Evolutionary conservation across 495 filamentous ascomycete genomes (phyloP), one percentile per base, ranked within the genome.

Genomic region (Astrocystis sublimbata): DNA sequence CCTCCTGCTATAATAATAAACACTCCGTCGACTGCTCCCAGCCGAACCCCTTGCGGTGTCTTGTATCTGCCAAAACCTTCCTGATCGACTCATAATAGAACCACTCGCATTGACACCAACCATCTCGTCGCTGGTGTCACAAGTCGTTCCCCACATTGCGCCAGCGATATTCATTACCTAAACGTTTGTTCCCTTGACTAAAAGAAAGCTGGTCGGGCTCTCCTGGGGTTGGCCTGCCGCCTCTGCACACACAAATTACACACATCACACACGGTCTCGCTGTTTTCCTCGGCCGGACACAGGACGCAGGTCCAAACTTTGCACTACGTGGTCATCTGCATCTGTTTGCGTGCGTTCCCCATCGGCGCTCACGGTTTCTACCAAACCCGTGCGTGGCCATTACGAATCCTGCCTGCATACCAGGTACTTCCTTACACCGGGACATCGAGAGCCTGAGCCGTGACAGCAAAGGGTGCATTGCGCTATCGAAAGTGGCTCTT

Each of bases 151-250:
- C 78, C 78, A 76, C 78, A 77, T 73, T 67, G 73, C 70, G 67
- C 63, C 65, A 71, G 60, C 61, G 57, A 68, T 76, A 77, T 65
- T 60, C 73, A 63, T 81, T 80, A 80, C 79, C 78, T 80, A 81
- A 80, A 66, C 74, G 56, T 57, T 65, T 61, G 60, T 36, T 57
- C 60, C 61, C 55, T 78, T 81, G 79, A 81, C 79, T 81, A 81
- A 81, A 79, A 71, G 78, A 74, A 33, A 17, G 19, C 15, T 49
- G 12, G 61, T 65, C 65, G 60, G 57, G 56, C 58, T 56, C 38
- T 40, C 10, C 63, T 57, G 56, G 31, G 6, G 59, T 55, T 45
- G 30, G 35, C 28, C 13, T 26, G 13, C 31, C 19, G 36, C 19
- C 24, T 12, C 17, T 42, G 1, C 21, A 10, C 4, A 21, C 36